phyloP scores from a whole-genome alignment of 2,329 filamentous ascomycete species.

The Cadophora gregata region DNA sequence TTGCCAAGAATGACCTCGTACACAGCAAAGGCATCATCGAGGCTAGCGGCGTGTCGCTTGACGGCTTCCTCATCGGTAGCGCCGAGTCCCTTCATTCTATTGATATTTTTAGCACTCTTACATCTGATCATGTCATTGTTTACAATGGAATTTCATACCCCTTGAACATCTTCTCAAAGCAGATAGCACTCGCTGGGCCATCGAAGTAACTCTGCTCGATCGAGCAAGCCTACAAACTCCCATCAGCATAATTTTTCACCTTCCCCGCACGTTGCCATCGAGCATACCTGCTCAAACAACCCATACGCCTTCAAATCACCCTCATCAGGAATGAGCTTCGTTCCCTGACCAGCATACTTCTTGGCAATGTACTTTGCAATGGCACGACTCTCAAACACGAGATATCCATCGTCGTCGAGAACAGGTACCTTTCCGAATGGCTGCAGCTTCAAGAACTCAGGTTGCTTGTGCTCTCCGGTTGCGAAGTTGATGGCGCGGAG shows the following conservation, averaged over 20 bases:
- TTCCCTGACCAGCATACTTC: conserved; percentile 43
- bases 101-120: not conserved
- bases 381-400: conserved; percentile 45
- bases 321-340: conserved; percentile 37
- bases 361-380: conserved; percentile 42
- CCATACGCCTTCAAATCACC: conserved; percentile 38
- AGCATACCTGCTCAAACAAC: conserved; percentile 37
- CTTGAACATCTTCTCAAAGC: conserved; percentile 36
- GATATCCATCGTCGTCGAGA: conserved; percentile 45
- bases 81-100: conserved; percentile 25
- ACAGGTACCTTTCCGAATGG: conserved; percentile 47
- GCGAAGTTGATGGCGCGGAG: conserved; percentile 39
- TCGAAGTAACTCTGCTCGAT: conserved; percentile 41
- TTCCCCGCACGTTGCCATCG: not conserved
- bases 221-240: conserved; percentile 33
- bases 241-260: conserved; percentile 1
- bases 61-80: conserved; percentile 30
- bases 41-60: conserved; percentile 16
- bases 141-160: conserved; percentile 15
- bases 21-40: conserved; percentile 34
- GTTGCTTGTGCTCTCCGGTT: conserved; percentile 40
- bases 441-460: conserved; percentile 39
- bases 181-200: conserved; percentile 25
- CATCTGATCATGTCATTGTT: not conserved
- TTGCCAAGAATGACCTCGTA: conserved; percentile 41